Evolutionary conservation across 2,329 filamentous ascomycete genomes (phyloP).

Genomic region (Nothophaeocryptopus gaeumannii): DNA sequence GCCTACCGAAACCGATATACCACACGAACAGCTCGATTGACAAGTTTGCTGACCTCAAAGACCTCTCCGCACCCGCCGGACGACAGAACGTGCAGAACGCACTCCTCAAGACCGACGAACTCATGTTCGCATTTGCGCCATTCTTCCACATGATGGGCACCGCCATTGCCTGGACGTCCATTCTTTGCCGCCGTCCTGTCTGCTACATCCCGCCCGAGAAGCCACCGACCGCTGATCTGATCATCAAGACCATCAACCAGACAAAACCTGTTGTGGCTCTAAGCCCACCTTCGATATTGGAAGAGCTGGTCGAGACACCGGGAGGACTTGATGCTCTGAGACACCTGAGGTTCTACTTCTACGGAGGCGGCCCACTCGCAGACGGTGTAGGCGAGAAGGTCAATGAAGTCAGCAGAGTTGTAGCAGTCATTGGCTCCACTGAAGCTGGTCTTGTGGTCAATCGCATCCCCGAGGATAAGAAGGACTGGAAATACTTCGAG

Average conservation of each 20-base stretch:
- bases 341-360: constrained; percentile 15
- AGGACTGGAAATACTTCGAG: constrained; percentile 24
- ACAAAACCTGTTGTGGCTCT: constrained; percentile 6
- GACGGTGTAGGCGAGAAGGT: constrained; percentile 14
- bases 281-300: constrained; percentile 19
- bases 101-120: constrained; percentile 7
- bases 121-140: constrained; percentile 15
- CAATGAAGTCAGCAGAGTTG: constrained; percentile 11
- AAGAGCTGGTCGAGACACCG: constrained; percentile 17
- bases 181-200: constrained; percentile 12
- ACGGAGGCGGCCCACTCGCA: constrained; percentile 22
- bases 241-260: constrained; percentile 13
- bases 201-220: constrained; percentile 13
- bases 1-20: constrained; percentile 21
- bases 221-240: constrained; percentile 16
- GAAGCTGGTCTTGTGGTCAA: constrained; percentile 20
- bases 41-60: constrained; percentile 11
- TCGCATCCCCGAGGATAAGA: constrained; percentile 21
- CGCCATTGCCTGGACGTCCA: constrained; percentile 11
- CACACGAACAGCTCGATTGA: constrained; percentile 20
- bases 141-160: constrained; percentile 24
- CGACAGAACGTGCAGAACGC: constrained; percentile 10
- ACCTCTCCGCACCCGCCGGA: constrained; percentile 9
- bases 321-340: constrained; percentile 15
- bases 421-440: constrained; percentile 18